Base-by-base conservation (phyloP, 805 yeast genomes). In the Candida nemodendra region DNA sequence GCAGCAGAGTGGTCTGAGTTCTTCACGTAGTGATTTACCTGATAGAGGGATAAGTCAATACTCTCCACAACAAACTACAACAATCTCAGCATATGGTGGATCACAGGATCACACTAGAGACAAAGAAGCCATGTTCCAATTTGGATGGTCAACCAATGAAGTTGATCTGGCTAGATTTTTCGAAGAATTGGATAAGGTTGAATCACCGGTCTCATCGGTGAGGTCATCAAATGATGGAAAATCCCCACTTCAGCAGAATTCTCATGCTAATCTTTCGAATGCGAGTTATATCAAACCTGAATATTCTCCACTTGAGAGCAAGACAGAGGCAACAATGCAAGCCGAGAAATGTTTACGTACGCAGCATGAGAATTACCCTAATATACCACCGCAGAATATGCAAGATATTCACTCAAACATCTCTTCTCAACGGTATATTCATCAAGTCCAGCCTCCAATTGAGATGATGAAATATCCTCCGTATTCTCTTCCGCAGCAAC, bases 101-200 rank as follows among this genome's bases (percentile, higher is more conserved):
- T 8, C 7, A 7, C 9, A 11, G 36, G 18, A 26, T 34, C 32
- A 32, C 15, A 12, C 26, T 22, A 15, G 27, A 41, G 35, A 36
- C 31, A 21, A 7, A 32, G 34, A 9, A 6, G 16, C 29, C n/a
- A 16, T 31, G 27, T 31, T 19, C 14, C 46, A 54, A 8, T 61
- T 62, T 30, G 65, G 61, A 38, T 68, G 72, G 70, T 47, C 62
- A 2, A 56, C 68, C 4, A 59, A 62, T 27, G 61, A 62, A 28
- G 45, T 54, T 6, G 66, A 64, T 30, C 48, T 78, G 38, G 72
- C 69, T 18, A 56, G 61, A 14, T 78, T 78, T 53, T 76, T 78
- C 51, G 64, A 64, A 34, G 75, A 75, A 39, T 57, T 77, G 40
- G 71, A 69, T 18, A 64, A 62, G 9, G 38, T 42, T 4, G 49